Evolutionary conservation across 2,329 filamentous ascomycete species (phyloP), one percentile per base, ranked within the genome.

Genomic region (Aspergillus calidoustus): DNA sequence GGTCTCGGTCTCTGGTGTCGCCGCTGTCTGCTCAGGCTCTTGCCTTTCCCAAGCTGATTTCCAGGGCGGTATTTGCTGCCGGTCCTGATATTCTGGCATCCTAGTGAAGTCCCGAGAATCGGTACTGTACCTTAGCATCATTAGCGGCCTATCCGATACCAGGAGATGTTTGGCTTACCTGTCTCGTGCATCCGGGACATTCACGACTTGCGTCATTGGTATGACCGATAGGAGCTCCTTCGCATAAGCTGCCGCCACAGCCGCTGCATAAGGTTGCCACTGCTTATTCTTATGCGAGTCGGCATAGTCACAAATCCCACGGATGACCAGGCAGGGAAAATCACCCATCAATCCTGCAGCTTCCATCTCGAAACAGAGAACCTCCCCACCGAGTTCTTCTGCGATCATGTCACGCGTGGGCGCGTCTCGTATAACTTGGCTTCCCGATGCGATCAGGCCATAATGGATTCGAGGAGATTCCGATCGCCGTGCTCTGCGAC

Each of bases 291-390:
- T 58, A 25, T 52, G 55, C 9, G 47, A 58, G 30, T 57, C 55
- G 4, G 47, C 19, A n/a, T 58, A 58, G 23, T 58, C 55, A 13
- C 34, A 52, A 13, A 58, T 52, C 3, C 48, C 55, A 2, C 55
- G 31, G n/a, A 59, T 53, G 4, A 48, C 19, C 11, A 53, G 17
- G 13, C 49, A 59, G 2, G 49, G 47, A 41, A 52, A 53, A 13
- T 49, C 34, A 17, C 52, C 41, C 56, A 50, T 57, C 6, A 57
- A 30, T 30, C 55, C 47, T 11, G 31, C 48, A 3, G 56, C 48
- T 11, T 59, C 56, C 56, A 47, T 47, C 25, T 59, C 56, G 28
- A 59, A 59, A 41, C 56, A 59, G 8, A 59, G 49, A 15, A 59
- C 25, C 15, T 19, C 25, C 9, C n/a, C 30, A 13, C 31, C 31